Base-by-base conservation (phyloP, 2,329 filamentous ascomycete species). In the Fusarium domesticum region DNA sequence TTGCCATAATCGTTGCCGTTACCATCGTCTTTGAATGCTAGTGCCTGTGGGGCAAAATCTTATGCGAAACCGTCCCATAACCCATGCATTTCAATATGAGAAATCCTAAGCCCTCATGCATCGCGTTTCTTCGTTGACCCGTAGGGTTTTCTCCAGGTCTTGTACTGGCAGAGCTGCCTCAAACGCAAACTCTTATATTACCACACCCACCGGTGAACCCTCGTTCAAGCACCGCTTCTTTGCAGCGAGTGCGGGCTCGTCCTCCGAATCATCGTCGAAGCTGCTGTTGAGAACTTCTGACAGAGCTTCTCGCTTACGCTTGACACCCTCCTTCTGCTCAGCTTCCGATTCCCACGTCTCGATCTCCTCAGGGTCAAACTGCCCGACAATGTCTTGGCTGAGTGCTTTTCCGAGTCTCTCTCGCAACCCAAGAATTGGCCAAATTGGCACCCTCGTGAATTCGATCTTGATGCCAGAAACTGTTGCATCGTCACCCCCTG, bases 371-470 rank as follows among this genome's bases (percentile, higher is more conserved):
- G 57, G 45, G 39, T 73, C 64, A 37, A 71, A 66, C 2, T 47
- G 38, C 1, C 76, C 76, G 4, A 77, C 72, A 11, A 80, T 52
- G 4, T 78, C 75, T 15, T 64, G 60, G 6, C 78, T 77, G 0
- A 82, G 63, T 3, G 75, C 78, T 49, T 71, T 70, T 31, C 75
- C 76, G 0, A 82, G 65, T 6, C 78, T 71, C 58, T 81, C 77
- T 46, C 74, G 73, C 6, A 82, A 67, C 4, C 77, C 78, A 1
- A 78, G 57, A 6, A 80, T 68, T 0, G 78, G 78, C 75, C 76
- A 81, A 18, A 76, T 67, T 0, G 74, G 72, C 2, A 81, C 74
- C 6, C 68, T 68, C 2, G 67, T 66, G 56, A 75, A 73, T 25
- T 72, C 66, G 16, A 81, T 73, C 28, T 63, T 63, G 47, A 81